phyloP scores from a whole-genome alignment of 129 eudicot species.

The Lactuca saligna region DNA sequence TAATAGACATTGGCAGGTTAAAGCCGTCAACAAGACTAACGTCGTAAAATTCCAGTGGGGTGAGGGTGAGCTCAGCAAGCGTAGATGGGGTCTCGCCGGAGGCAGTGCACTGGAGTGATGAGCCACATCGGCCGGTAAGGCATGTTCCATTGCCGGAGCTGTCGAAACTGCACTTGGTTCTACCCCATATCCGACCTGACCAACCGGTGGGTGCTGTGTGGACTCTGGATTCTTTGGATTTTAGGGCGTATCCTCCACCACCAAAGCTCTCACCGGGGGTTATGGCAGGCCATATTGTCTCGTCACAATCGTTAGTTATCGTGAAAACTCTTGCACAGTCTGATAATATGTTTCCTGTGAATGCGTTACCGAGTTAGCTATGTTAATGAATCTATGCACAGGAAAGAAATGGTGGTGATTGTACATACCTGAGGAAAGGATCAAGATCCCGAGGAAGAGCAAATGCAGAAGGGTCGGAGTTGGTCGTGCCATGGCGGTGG shows the following conservation, averaged over 20 bases:
- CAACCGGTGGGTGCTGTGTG: conserved; percentile 49
- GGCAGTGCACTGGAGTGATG: conserved; percentile 54
- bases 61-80: conserved; percentile 64
- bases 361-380: neutral
- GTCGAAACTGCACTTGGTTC: conserved; percentile 68
- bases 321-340: conserved; percentile 54
- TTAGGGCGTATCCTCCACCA: conserved; percentile 53
- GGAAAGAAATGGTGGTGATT: neutral
- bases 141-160: conserved; percentile 50
- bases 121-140: conserved; percentile 58
- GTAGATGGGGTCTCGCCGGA: conserved; percentile 66
- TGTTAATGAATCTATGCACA: neutral
- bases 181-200: conserved; percentile 75
- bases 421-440: conserved; percentile 35
- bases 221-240: conserved; percentile 44
- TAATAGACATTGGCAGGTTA: conserved; percentile 51
- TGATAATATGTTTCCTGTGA: conserved; percentile 38
- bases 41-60: conserved; percentile 48
- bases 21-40: conserved; percentile 78
- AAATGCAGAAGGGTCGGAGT: conserved; percentile 12
- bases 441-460: conserved; percentile 20
- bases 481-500: conserved; percentile 19
- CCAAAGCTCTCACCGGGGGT: conserved; percentile 63
- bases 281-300: conserved; percentile 69
- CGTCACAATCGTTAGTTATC: conserved; percentile 52